A percentile compares a stretch with the other conserved stretches of the same genome.
phyloP scores from a whole-genome alignment of 208 protist species.

The Wallacemonas sp. region DNA sequence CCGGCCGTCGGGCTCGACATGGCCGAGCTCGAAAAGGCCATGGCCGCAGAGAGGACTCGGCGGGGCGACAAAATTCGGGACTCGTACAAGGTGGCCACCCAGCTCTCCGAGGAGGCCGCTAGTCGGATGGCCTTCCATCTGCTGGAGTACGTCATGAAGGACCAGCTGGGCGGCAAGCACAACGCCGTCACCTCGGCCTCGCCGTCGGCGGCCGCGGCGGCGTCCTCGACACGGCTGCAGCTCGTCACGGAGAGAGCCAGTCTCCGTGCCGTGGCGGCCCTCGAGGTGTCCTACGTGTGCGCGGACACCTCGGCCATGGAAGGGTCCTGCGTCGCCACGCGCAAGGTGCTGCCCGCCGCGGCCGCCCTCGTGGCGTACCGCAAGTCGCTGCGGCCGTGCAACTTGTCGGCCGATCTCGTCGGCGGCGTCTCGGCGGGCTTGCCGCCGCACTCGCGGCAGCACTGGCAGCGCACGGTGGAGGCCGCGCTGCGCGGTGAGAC shows the following conservation, averaged over 20 bases:
- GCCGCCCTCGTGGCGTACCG: conserved; percentile 51
- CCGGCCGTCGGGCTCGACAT: conserved; percentile 32
- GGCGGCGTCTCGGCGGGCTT: conserved; percentile 52
- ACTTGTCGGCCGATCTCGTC: conserved; percentile 46
- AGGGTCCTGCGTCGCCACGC: background rate
- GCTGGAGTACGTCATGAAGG: conserved; percentile 64
- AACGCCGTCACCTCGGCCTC: conserved; percentile 32
- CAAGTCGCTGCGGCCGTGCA: conserved; percentile 43
- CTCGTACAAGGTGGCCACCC: conserved; percentile 21
- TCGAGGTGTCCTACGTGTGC: conserved; percentile 13
- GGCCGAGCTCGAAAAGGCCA: conserved; percentile 23
- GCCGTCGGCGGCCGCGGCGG: conserved; percentile 6
- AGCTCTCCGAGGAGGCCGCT: conserved; percentile 33
- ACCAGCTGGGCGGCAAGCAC: conserved; percentile 57
- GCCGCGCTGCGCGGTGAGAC: conserved; percentile 43
- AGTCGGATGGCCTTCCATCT: conserved; percentile 47
- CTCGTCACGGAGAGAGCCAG: conserved; percentile 42
- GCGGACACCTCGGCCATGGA: background rate
- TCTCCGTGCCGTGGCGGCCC: conserved; percentile 12
- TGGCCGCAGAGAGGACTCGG: conserved; percentile 28
- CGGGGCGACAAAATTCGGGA: conserved; percentile 22
- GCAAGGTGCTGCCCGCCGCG: conserved; percentile 17
- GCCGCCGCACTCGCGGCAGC: conserved; percentile 47
- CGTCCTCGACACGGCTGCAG: conserved; percentile 21
- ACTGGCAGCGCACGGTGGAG: conserved; percentile 44